Evolutionary conservation across 148 eudicot species (phyloP).

Genomic region (Vaccinium vitisidaea): DNA sequence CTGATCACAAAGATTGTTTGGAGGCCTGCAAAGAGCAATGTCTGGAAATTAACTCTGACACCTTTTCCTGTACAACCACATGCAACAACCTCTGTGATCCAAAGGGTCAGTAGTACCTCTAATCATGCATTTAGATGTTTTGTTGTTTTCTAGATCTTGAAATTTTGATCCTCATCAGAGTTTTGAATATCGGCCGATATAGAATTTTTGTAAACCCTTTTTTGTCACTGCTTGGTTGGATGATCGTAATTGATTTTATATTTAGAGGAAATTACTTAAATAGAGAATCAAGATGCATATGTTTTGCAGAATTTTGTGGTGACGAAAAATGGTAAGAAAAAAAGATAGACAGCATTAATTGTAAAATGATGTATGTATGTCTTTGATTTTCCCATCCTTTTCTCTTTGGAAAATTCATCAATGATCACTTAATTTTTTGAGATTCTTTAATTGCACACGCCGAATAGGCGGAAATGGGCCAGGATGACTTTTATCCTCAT

Average conservation of each 20-base stretch:
- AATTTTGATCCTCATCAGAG: background rate
- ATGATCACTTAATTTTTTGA: background rate
- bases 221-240: background rate
- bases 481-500: background rate
- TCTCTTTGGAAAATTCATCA: background rate
- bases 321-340: background rate
- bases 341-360: too few relatives aligned
- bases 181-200: too few relatives aligned
- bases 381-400: background rate
- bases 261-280: background rate
- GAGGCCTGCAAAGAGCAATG: background rate
- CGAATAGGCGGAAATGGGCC: background rate
- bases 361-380: background rate
- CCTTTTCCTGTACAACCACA: background rate
- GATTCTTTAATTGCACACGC: background rate
- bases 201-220: background rate
- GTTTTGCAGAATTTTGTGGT: background rate
- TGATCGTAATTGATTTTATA: background rate
- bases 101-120: background rate
- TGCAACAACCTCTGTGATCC: conserved; percentile 2
- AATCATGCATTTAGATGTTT: background rate
- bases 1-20: background rate
- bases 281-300: background rate
- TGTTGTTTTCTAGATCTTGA: background rate
- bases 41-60: background rate